These are phyloP conservation scores for Leucocoprinus sp. DNA, from an alignment of 768 basidiomycete genomes.

Conservation along the genomic window DNA sequence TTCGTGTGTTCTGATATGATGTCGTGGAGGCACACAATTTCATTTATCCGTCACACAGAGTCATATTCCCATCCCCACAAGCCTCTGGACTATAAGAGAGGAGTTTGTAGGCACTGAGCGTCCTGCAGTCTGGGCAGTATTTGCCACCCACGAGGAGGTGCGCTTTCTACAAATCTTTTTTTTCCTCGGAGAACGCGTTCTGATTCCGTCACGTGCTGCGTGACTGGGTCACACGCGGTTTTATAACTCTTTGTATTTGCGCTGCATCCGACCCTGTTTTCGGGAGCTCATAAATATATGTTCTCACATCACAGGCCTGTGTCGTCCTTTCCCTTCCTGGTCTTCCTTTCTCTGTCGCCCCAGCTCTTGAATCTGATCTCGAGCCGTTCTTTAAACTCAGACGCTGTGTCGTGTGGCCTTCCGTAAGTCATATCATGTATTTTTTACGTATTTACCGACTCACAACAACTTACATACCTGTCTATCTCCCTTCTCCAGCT, in stretches of 20 bases:
- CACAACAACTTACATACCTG: conserved; percentile 8
- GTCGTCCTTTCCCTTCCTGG: conserved; percentile 44
- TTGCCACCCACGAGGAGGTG: conserved; percentile 55
- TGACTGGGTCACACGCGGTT: conserved; percentile 22
- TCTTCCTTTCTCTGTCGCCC: conserved; percentile 37
- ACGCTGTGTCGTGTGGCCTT: conserved; percentile 26
- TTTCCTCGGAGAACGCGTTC: conserved; percentile 2
- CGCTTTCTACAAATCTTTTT: conserved; percentile 18
- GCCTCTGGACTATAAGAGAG: conserved; percentile 42
- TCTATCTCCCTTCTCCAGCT: conserved; percentile 13
- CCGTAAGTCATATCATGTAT: conserved; percentile 13
- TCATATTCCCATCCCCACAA: conserved; percentile 27
- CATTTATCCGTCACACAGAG: conserved; percentile 17
- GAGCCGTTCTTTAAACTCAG: conserved; percentile 52
- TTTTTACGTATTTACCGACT: conserved; percentile 14
- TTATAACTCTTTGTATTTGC: conserved; percentile 10
- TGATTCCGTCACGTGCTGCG: conserved; percentile 20
- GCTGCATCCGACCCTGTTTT: conserved; percentile 9
- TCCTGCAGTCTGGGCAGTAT: conserved; percentile 47
- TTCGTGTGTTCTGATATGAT: conserved; percentile 20
- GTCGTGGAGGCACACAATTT: conserved; percentile 13
- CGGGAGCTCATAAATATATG: conserved; percentile 7
- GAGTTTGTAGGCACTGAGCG: conserved; percentile 17
- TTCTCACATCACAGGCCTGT: conserved; percentile 35
- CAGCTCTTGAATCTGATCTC: conserved; percentile 57